Percentiles rank a stretch among this genome's conserved stretches.
These are phyloP conservation scores for Pseudotsuga menziesii DNA, from an alignment of 75 land plant species.

Conservation along the genomic window DNA sequence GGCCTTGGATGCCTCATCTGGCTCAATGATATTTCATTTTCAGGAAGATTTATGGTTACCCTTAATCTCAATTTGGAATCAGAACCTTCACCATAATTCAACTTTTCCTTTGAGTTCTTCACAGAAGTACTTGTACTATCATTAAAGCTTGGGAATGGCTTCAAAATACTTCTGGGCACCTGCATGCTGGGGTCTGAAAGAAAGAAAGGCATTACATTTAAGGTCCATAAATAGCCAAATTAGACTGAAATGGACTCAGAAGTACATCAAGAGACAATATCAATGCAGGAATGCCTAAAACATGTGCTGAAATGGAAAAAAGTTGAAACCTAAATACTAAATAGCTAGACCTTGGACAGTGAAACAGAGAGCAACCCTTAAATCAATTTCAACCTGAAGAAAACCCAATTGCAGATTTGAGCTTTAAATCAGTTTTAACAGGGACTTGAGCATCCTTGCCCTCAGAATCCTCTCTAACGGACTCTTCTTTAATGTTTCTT, in stretches of 20 bases:
- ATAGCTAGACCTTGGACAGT: no score
- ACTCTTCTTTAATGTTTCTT: neutral
- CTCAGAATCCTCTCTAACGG: neutral
- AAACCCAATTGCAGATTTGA: conserved; percentile 12
- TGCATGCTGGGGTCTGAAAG: neutral
- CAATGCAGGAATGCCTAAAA: no score
- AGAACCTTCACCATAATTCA: conserved; percentile 2
- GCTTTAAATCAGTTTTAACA: conserved; percentile 12
- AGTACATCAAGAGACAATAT: no score
- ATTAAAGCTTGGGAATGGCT: conserved; percentile 21
- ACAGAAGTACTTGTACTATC: neutral
- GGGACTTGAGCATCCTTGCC: neutral
- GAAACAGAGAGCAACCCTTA: no score
- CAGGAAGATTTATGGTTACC: conserved; percentile 76
- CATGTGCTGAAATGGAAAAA: no score
- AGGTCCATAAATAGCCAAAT: no score
- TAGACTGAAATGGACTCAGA: no score
- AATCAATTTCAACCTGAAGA: neutral
- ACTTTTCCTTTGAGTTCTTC: neutral
- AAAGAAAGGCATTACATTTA: no score
- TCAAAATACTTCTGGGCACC: conserved; percentile 55
- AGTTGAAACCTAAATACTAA: no score
- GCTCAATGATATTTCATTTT: conserved; percentile 65
- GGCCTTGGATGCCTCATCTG: conserved; percentile 8
- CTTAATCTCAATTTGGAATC: conserved; percentile 35